These are phyloP conservation scores for Acacia concinna DNA, from an alignment of 331 rosid genomes.

Conservation along the genomic window DNA sequence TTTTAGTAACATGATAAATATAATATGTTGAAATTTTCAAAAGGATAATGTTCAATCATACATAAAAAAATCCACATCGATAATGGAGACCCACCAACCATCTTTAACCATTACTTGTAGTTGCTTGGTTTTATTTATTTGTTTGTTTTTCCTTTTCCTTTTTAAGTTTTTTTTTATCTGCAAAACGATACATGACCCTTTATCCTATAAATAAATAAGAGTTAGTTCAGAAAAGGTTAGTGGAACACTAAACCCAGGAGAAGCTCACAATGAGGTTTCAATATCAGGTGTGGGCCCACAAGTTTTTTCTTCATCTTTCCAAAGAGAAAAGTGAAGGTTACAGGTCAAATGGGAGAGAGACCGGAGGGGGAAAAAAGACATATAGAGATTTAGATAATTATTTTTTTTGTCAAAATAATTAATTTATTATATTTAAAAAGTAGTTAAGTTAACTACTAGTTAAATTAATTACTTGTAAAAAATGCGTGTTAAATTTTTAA, in stretches of 20 bases:
- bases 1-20: no score
- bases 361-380: constrained; percentile 29
- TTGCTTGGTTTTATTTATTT: not conserved
- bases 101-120: not conserved
- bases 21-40: not conserved
- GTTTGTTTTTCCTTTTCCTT: not conserved
- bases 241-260: constrained; percentile 14
- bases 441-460: no score
- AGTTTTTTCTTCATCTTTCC: constrained; percentile 18
- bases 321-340: constrained; percentile 25
- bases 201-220: not conserved
- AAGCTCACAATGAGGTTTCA: constrained; percentile 28
- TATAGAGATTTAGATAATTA: constrained; percentile 31
- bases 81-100: not conserved
- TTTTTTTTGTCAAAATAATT: no score
- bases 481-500: no score
- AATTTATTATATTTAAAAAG: no score
- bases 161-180: not conserved
- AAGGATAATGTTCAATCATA: not conserved
- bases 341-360: constrained; percentile 48
- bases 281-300: constrained; percentile 43
- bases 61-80: not conserved
- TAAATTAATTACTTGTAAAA: no score
- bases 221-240: constrained; percentile 23
- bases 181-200: not conserved